Base-by-base conservation (phyloP, 768 basidiomycete species). In the Kwoniella mangroviensis region DNA sequence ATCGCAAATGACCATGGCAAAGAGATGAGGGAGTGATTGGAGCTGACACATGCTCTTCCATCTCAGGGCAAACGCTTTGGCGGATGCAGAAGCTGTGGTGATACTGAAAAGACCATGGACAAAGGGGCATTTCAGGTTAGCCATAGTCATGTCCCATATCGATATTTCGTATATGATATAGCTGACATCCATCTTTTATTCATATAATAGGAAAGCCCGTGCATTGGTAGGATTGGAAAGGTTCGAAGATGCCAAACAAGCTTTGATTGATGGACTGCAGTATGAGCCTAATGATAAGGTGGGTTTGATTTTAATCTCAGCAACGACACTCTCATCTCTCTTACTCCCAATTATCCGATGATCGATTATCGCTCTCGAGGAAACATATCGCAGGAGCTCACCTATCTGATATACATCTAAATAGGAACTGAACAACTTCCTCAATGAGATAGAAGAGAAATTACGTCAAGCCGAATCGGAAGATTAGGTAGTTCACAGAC, bases 21-120 rank as follows among this genome's bases (percentile, higher is more conserved):
- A n/a, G n/a, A n/a, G n/a, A n/a, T n/a, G n/a, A n/a, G n/a, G n/a
- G n/a, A n/a, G n/a, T n/a, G n/a, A n/a, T n/a, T n/a, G n/a, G n/a
- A n/a, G n/a, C n/a, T n/a, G n/a, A n/a, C n/a, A n/a, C n/a, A n/a
- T n/a, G n/a, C n/a, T n/a, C n/a, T n/a, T n/a, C n/a, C n/a, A n/a
- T n/a, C n/a, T n/a, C n/a, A n/a, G 81, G 81, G 60, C 77, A 21
- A 76, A 80, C 26, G 82, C 82, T 2, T 68, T 77, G 40, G 76
- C 82, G 2, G 97, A 99, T 79, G 94, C 97, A 0, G 94, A 98
- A 67, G 89, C 90, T 1, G 94, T 98, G 78, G 90, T 97, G 52
- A 84, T 88, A 72, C 84, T 97, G 62, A 91, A 93, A 78, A 86
- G 90, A 66, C 89, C 89, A 55, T 98, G 96, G 95, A 88, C 91